Evolutionary conservation across 495 filamentous ascomycete species (phyloP), one percentile per base, ranked within the genome.

Genomic region (Thozetella sp.): DNA sequence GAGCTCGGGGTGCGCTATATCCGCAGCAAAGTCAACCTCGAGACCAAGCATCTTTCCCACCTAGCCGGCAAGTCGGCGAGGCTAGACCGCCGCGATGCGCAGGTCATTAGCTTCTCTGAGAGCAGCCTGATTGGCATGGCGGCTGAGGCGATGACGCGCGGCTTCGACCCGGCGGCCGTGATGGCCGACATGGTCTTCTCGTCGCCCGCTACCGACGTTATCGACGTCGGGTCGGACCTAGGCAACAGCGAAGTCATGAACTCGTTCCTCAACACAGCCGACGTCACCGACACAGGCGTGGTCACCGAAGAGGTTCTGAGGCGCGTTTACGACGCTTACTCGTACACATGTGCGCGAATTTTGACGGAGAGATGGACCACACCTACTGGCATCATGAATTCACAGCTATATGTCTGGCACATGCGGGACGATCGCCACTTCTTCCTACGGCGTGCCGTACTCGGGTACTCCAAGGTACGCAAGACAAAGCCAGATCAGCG

Each of bases 181-280:
- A 66, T 69, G 61, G 62, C 52, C 51, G 63, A 70, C 25, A 63
- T 71, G 26, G 63, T 63, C 24, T 69, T 72, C 58, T 65, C 63
- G 55, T 67, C 54, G 9, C 71, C 70, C n/a, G 65, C 58, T 10
- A 71, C 67, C 12, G 71, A 74, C 57, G 63, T 74, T 4, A 62
- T 74, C 30, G 71, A 74, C 40, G 66, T 74, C 9, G 71, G 71
- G 19, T 69, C 51, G 51, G 71, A 74, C 52, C 56, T 74, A 22
- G 51, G 59, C 27, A 71, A 72, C 56, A 69, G 71, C 4, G 71
- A 74, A 59, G 56, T 72, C 34, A 55, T 72, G 57, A 74, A 74
- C 55, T 67, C 66, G 48, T 62, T 74, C 50, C 55, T 74, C 2
- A 72, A 71, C 54, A 65, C 64, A 22, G 52, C 65, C 2, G 71